A percentile compares a stretch with the other conserved stretches of the same genome.
These are phyloP conservation scores for Aspergillus ochraceoroseus DNA, from an alignment of 2,329 filamentous ascomycete genomes.

Conservation along the genomic window DNA sequence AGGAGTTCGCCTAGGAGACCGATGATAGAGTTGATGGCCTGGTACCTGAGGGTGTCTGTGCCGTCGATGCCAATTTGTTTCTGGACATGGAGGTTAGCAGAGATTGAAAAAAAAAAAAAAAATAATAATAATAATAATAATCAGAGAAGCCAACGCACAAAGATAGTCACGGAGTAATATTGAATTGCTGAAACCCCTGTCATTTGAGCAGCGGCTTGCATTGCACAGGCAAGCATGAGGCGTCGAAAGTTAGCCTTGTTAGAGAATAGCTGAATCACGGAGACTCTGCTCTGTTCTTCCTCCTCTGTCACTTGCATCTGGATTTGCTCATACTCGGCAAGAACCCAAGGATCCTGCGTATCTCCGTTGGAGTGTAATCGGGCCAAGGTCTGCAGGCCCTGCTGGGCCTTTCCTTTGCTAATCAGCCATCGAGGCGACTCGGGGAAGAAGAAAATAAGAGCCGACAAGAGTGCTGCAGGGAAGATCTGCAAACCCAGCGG, in stretches of 20 bases:
- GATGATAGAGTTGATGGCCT: constrained; percentile 2
- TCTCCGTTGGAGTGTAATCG: background rate
- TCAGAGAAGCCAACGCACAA: no score
- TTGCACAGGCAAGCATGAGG: background rate
- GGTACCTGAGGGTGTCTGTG: background rate
- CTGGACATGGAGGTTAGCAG: no score
- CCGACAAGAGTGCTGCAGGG: background rate
- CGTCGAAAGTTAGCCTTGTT: background rate
- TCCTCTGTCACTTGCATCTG: no score
- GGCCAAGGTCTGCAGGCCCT: background rate
- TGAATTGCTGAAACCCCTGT: constrained; percentile 1
- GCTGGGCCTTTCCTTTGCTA: background rate
- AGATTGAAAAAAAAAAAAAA: no score
- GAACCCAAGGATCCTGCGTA: background rate
- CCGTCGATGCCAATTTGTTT: background rate
- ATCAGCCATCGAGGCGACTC: constrained; percentile 2
- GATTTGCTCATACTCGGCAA: constrained; percentile 1
- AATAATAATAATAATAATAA: no score
- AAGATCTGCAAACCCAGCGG: background rate
- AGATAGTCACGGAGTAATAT: background rate
- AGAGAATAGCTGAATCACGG: background rate
- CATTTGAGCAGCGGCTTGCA: constrained; percentile 1
- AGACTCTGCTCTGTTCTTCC: no score
- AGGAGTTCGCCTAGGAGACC: background rate
- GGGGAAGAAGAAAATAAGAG: constrained; percentile 1